A percentile compares a stretch with the other conserved stretches of the same genome.
phyloP scores from a whole-genome alignment of 2,329 filamentous ascomycete genomes.

The Pseudogymnoascus pannorum region DNA sequence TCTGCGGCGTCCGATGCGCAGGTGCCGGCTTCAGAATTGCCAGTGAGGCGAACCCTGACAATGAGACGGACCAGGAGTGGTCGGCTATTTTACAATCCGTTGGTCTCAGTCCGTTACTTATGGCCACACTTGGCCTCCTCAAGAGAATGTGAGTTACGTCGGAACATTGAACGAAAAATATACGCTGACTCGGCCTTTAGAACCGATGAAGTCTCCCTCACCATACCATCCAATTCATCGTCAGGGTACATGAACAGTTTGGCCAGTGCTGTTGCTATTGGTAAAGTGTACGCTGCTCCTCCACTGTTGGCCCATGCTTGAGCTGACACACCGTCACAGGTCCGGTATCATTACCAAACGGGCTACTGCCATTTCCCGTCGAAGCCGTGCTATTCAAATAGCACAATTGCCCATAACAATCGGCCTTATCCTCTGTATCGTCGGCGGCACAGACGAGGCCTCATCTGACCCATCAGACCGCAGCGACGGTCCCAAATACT shows the following conservation, averaged over 20 bases:
- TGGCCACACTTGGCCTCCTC: constrained; percentile 23
- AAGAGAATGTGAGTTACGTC: constrained; percentile 22
- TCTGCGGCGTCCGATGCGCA: constrained; percentile 26
- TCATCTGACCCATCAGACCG: constrained; percentile 16
- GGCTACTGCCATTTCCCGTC: constrained; percentile 19
- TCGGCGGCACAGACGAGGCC: constrained; percentile 23
- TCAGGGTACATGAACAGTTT: background rate
- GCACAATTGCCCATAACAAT: constrained; percentile 23
- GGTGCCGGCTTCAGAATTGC: constrained; percentile 28
- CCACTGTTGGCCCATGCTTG: background rate
- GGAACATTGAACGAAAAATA: background rate
- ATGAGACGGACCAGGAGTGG: constrained; percentile 26
- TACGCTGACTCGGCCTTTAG: constrained; percentile 12
- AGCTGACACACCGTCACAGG: background rate
- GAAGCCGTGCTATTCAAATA: constrained; percentile 24
- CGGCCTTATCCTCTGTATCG: constrained; percentile 25
- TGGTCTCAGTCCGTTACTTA: constrained; percentile 23
- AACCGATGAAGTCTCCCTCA: constrained; percentile 19
- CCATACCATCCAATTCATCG: constrained; percentile 14
- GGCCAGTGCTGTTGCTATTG: no score
- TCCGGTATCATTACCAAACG: constrained; percentile 17
- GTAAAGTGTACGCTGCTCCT: background rate
- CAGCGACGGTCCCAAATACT: constrained; percentile 18
- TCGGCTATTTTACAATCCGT: constrained; percentile 24
- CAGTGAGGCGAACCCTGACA: constrained; percentile 20